Evolutionary conservation across 2,329 filamentous ascomycete genomes (phyloP), one percentile per base, ranked within the genome.

Genomic region (Alternaria sp.): DNA sequence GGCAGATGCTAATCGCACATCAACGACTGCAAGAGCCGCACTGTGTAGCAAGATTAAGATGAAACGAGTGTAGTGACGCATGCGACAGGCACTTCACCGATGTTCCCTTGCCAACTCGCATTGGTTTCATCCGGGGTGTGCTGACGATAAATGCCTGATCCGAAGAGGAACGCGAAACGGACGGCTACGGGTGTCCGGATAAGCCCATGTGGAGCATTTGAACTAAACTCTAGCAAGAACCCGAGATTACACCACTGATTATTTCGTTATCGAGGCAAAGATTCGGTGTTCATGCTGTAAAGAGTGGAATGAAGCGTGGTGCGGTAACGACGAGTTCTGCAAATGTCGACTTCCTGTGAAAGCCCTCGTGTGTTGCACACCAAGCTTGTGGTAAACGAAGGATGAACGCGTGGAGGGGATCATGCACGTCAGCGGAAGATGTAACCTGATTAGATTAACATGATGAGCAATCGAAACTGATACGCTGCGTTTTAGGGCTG

Each of bases 381-480:
- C 20, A 33, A 21, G 45, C 50, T 33, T 20, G 41, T 58, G 44
- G 53, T 61, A 43, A 44, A 45, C 30, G 46, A 47, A 47, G 23
- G 25, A 33, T 47, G 61, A 45, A 55, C 50, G 50, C 57, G 61
- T 55, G 61, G 60, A 66, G 65, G 65, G 71, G 66, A 46, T 37
- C 46, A 67, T 71, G 68, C 67, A 73, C 46, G 69, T 66, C 30
- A 67, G 69, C 68, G 70, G 71, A 71, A 74, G 67, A 71, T 73
- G 74, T 74, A 76, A 75, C 74, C 70, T 66, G 62, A 68, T 70
- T 71, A 72, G 71, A 73, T 71, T 70, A 72, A 70, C 63, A 61
- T 58, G 66, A 72, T 72, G 65, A 71, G 64, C 68, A 73, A 66
- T 59, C 25, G 55, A 67, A 63, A 67, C 47, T 71, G 64, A 72